phyloP scores from a whole-genome alignment of 2,329 filamentous ascomycete genomes.

The Phaeosphaeriaceae sp. region DNA sequence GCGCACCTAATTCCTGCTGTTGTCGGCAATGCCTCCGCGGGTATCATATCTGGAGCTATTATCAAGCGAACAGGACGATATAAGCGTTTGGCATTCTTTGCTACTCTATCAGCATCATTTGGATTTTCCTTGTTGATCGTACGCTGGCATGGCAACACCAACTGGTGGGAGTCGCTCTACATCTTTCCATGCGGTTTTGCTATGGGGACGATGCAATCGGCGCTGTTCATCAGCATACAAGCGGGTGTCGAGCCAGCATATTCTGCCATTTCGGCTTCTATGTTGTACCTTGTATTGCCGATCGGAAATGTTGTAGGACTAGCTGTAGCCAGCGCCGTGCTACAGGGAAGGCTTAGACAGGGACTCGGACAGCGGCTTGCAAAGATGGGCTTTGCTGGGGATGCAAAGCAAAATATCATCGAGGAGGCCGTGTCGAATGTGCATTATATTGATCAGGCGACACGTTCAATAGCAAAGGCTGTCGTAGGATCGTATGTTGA shows the following conservation, averaged over 20 bases:
- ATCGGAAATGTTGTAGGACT: slow-evolving; percentile 30
- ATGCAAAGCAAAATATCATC: slow-evolving; percentile 21
- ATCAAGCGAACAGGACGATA: slow-evolving; percentile 33
- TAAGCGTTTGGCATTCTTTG: slow-evolving; percentile 26
- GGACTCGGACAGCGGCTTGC: slow-evolving; percentile 21
- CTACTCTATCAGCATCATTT: slow-evolving; percentile 22
- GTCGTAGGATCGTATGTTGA: slow-evolving; percentile 29
- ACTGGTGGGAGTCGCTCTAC: slow-evolving; percentile 34
- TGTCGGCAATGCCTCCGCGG: slow-evolving; percentile 69
- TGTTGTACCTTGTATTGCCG: slow-evolving; percentile 25
- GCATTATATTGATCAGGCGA: slow-evolving; percentile 25
- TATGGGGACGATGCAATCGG: slow-evolving; percentile 30
- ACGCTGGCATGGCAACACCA: slow-evolving; percentile 38
- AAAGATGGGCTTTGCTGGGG: slow-evolving; percentile 11
- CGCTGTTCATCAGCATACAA: slow-evolving; percentile 35
- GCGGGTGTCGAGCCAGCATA: slow-evolving; percentile 26
- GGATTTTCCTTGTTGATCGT: slow-evolving; percentile 34
- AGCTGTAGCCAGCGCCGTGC: slow-evolving; percentile 29
- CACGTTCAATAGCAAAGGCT: slow-evolving; percentile 11
- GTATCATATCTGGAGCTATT: slow-evolving; percentile 62
- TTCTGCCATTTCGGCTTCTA: slow-evolving; percentile 28
- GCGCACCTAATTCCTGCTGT: slow-evolving; percentile 72
- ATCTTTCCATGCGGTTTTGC: slow-evolving; percentile 39
- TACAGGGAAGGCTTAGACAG: slow-evolving; percentile 26
- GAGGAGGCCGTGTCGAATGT: slow-evolving; percentile 27